These are phyloP conservation scores for Ophiostoma himal-ulmi DNA, from an alignment of 2,329 filamentous ascomycete species.

Conservation along the genomic window DNA sequence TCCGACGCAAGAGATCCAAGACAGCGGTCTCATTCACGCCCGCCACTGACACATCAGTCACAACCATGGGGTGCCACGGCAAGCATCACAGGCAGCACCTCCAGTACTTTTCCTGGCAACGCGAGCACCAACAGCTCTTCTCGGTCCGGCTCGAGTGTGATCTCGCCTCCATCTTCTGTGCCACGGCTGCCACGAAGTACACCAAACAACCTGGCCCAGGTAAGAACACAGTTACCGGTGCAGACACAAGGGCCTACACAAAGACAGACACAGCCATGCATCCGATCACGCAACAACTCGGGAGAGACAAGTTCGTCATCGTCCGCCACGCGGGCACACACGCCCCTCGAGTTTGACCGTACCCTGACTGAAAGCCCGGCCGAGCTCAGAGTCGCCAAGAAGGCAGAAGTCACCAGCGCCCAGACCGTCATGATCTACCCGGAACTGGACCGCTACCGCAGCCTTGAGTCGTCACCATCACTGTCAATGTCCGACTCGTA, in stretches of 20 bases:
- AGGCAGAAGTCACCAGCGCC: slow-evolving; percentile 37
- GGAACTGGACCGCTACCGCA: slow-evolving; percentile 57
- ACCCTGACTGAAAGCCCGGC: slow-evolving; percentile 41
- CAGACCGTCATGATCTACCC: slow-evolving; percentile 49
- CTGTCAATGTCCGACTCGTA: slow-evolving; percentile 26
- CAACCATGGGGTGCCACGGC: slow-evolving; percentile 38
- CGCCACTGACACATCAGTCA: slow-evolving; percentile 39
- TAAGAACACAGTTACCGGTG: neutral
- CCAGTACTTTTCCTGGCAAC: slow-evolving; percentile 30
- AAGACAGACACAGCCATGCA: slow-evolving; percentile 41
- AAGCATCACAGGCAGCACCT: slow-evolving; percentile 13
- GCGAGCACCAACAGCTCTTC: neutral
- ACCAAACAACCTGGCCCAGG: neutral
- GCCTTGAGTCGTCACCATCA: slow-evolving; percentile 37
- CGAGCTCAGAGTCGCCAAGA: slow-evolving; percentile 40
- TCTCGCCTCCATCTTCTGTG: slow-evolving; percentile 27
- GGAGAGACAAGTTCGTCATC: slow-evolving; percentile 41
- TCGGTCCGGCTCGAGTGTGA: slow-evolving; percentile 26
- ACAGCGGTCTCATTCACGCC: slow-evolving; percentile 29
- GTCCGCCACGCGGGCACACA: slow-evolving; percentile 38
- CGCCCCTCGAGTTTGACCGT: slow-evolving; percentile 39
- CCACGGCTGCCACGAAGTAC: slow-evolving; percentile 1
- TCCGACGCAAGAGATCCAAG: slow-evolving; percentile 8
- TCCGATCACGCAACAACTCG: slow-evolving; percentile 35
- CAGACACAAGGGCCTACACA: slow-evolving; percentile 29